A percentile compares a stretch with the other conserved stretches of the same genome.
phyloP scores from a whole-genome alignment of 1,284 basidiomycete genomes.

The Cryptococcus maquisensis region DNA sequence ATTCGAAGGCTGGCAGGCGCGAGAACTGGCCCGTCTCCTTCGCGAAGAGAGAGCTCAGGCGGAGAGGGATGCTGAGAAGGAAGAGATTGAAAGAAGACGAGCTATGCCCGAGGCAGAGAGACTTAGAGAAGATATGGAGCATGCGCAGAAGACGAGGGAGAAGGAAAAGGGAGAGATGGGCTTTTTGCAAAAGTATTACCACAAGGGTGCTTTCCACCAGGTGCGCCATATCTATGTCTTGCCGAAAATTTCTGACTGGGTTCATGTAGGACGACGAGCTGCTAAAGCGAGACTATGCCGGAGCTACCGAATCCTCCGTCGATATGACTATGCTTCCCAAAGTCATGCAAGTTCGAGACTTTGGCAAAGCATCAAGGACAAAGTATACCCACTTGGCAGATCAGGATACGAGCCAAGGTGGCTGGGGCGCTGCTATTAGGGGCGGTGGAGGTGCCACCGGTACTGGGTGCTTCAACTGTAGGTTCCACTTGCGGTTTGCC shows the following conservation, averaged over 20 bases:
- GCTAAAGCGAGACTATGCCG: slow-evolving; percentile 81
- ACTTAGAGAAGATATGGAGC: slow-evolving; percentile 81
- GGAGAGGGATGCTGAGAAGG: slow-evolving; percentile 71
- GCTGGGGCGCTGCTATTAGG: slow-evolving; percentile 63
- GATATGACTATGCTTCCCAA: slow-evolving; percentile 83
- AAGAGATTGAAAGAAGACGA: slow-evolving; percentile 82
- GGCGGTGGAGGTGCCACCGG: slow-evolving; percentile 53
- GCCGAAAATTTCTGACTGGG: slow-evolving; percentile 2
- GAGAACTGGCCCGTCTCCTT: slow-evolving; percentile 86
- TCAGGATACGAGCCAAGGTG: slow-evolving; percentile 82
- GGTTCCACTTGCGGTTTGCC: slow-evolving; percentile 3
- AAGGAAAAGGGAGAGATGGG: slow-evolving; percentile 62
- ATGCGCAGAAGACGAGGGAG: slow-evolving; percentile 70
- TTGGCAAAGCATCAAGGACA: slow-evolving; percentile 57
- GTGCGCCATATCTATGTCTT: slow-evolving; percentile 48
- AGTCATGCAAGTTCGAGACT: slow-evolving; percentile 97
- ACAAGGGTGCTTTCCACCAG: slow-evolving; percentile 98
- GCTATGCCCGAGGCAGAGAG: slow-evolving; percentile 89
- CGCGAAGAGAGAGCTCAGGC: slow-evolving; percentile 81
- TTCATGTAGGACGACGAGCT: slow-evolving; percentile 74
- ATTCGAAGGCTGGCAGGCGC: slow-evolving; percentile 91
- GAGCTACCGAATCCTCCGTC: slow-evolving; percentile 77
- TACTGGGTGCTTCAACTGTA: slow-evolving; percentile 79
- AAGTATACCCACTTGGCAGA: slow-evolving; percentile 91
- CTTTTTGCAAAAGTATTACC: slow-evolving; percentile 98